A percentile compares a stretch with the other conserved stretches of the same genome.
These are phyloP conservation scores for Trichoderma guizhouense DNA, from an alignment of 2,329 filamentous ascomycete genomes.

Conservation along the genomic window DNA sequence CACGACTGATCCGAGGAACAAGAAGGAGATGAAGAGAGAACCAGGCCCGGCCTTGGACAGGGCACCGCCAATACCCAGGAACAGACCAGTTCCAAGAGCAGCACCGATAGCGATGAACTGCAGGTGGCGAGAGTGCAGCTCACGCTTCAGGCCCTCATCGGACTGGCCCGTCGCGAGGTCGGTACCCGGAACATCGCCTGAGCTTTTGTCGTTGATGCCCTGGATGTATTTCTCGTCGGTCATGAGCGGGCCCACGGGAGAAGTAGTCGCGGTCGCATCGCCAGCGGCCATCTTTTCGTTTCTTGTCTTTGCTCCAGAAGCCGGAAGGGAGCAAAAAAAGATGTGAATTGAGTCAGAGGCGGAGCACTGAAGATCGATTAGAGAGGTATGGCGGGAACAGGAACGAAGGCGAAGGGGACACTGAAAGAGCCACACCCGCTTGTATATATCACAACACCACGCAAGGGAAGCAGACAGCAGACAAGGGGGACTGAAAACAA, in stretches of 20 bases:
- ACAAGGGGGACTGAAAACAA: not conserved
- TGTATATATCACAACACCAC: not conserved
- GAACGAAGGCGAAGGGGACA: not conserved
- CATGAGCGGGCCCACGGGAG: slow-evolving; percentile 17
- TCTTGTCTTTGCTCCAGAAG: not conserved
- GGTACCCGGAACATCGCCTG: slow-evolving; percentile 2
- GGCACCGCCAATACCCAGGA: slow-evolving; percentile 63
- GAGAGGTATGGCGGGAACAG: not conserved
- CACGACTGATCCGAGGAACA: slow-evolving; percentile 68
- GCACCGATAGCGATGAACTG: slow-evolving; percentile 54
- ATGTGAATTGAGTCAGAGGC: not conserved
- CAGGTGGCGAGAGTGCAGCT: slow-evolving; percentile 40
- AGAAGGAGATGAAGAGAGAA: slow-evolving; percentile 64
- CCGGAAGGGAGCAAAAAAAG: not conserved
- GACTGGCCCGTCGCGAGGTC: slow-evolving; percentile 37
- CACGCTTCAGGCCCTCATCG: slow-evolving; percentile 37
- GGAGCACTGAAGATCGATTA: not conserved
- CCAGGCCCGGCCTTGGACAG: slow-evolving; percentile 63
- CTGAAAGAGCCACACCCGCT: not conserved
- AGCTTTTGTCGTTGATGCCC: slow-evolving; percentile 29
- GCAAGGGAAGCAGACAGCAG: not conserved
- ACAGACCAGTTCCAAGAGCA: slow-evolving; percentile 70
- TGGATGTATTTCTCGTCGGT: slow-evolving; percentile 30
- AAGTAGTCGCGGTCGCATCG: slow-evolving; percentile 8
- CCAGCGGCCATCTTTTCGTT: slow-evolving; percentile 15